phyloP scores from a whole-genome alignment of 208 protist genomes.

The Polymyxa betae region DNA sequence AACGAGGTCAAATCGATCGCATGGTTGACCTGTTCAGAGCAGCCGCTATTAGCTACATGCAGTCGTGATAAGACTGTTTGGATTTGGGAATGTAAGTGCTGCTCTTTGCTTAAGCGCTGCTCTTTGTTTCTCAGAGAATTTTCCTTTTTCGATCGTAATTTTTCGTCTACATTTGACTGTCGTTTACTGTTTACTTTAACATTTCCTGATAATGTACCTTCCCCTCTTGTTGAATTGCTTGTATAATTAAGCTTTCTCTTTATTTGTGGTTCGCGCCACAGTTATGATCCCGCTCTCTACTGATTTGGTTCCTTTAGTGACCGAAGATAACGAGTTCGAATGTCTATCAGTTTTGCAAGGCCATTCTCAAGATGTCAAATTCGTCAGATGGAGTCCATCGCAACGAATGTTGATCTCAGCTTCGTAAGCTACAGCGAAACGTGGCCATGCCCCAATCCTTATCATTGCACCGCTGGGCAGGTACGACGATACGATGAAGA shows the following conservation, averaged over 20 bases:
- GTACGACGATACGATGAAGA: constrained; percentile 23
- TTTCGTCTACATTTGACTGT: neutral
- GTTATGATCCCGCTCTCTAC: too few species aligned
- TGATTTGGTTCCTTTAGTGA: neutral
- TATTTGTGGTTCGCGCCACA: too few species aligned
- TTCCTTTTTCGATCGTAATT: neutral
- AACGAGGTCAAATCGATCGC: constrained; percentile 54
- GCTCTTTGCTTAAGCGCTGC: neutral
- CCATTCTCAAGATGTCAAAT: constrained; percentile 51
- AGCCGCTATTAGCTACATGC: constrained; percentile 20
- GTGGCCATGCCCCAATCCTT: neutral
- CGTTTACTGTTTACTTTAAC: too few species aligned
- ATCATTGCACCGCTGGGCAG: neutral
- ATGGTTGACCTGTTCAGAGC: neutral
- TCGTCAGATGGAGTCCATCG: constrained; percentile 19
- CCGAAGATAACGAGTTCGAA: constrained; percentile 34
- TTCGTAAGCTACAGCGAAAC: neutral
- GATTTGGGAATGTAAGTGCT: constrained; percentile 50
- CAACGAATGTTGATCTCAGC: constrained; percentile 21
- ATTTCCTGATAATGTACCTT: too few species aligned
- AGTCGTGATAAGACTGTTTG: constrained; percentile 53
- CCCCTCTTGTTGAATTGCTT: too few species aligned
- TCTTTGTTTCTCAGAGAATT: neutral
- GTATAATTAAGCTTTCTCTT: too few species aligned
- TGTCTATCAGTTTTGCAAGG: constrained; percentile 52